Base-by-base conservation (phyloP, 1,284 basidiomycete species). In the Cutaneotrichosporon dermatis region DNA sequence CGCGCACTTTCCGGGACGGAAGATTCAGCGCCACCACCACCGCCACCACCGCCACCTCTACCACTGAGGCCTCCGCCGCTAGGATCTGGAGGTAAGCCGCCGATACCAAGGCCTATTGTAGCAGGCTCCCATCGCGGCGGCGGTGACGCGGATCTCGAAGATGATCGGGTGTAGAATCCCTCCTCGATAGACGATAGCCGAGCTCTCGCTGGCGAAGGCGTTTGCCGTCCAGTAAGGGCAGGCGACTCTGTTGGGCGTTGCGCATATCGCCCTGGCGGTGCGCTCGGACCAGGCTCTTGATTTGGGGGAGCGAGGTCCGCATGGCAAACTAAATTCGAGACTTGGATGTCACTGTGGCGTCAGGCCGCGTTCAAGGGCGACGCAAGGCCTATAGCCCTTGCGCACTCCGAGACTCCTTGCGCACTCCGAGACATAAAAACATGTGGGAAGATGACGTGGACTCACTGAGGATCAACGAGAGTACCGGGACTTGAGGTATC, bases 291-390 rank as follows among this genome's bases (percentile, higher is more conserved):
- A 4, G 12, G 34, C 13, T 10, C 25, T n/a, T 25, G n/a, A 12
- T 49, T 49, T 11, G 46, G 46, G 10, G 33, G 10, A 5, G 33
- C 34, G 4, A 72, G 48, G 11, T 68, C 66, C 2, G 65, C 69
- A 5, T 64, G 61, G 54, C 71, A 72, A 1, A 72, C 59, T 1
- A 72, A 59, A 16, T 61, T 50, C 6, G 65, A 58, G 3, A 69
- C 58, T 11, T 73, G 68, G 16, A 70, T 57, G 5, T 57, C 57
- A 4, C 69, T 73, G 49, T 40, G 9, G 4, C 12, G 15, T 59
- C 13, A 59, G 46, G 8, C 39, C 25, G 25, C 25, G 25, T 40
- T 12, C 2, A 44, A 48, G 40, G 39, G 39, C 25, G 25, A 25
- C 25, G 25, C 25, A 25, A 25, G 25, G 25, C 25, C 25, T 25